Conservation (phyloP, 1,139 yeast species). For the Yamadazyma sp. region DNA sequence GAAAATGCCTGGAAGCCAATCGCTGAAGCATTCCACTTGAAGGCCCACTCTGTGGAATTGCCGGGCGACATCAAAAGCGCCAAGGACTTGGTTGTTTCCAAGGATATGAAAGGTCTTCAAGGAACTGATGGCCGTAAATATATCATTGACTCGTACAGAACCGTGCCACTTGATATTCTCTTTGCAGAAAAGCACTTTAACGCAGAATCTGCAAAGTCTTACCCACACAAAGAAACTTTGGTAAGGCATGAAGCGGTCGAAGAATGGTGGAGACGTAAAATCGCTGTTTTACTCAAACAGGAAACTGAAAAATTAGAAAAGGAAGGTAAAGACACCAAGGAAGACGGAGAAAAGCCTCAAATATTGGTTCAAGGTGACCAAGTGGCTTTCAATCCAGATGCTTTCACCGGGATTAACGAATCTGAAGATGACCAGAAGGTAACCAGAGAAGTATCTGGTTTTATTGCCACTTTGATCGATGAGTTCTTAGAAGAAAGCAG, state of each 20-base stretch:
- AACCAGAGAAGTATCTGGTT: slow-evolving; percentile 69
- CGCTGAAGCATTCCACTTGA: slow-evolving; percentile 77
- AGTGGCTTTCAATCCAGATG: slow-evolving; percentile 77
- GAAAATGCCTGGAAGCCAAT: slow-evolving; percentile 56
- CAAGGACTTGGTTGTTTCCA: slow-evolving; percentile 61
- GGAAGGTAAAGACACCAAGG: slow-evolving; percentile 22
- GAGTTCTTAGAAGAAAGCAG: slow-evolving; percentile 60
- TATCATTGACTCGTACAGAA: slow-evolving; percentile 77
- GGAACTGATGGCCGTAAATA: slow-evolving; percentile 89
- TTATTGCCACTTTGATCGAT: slow-evolving; percentile 62
- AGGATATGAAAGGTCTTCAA: slow-evolving; percentile 79
- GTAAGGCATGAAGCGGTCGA: slow-evolving; percentile 87
- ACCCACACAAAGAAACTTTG: slow-evolving; percentile 80
- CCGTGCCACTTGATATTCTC: slow-evolving; percentile 80
- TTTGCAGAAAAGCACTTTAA: slow-evolving; percentile 61
- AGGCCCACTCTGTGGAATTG: slow-evolving; percentile 56
- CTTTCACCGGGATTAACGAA: slow-evolving; percentile 50
- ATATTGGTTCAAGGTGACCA: slow-evolving; percentile 57
- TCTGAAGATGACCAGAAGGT: slow-evolving; percentile 53
- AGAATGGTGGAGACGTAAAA: slow-evolving; percentile 81
- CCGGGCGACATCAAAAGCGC: slow-evolving; percentile 33
- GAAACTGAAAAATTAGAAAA: slow-evolving; percentile 52
- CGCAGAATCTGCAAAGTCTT: slow-evolving; percentile 44
- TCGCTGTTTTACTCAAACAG: slow-evolving; percentile 52
- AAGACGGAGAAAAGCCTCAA: slow-evolving; percentile 46